phyloP scores from a whole-genome alignment of 176 grass and related monocot genomes.

The Rhynchospora pubera region DNA sequence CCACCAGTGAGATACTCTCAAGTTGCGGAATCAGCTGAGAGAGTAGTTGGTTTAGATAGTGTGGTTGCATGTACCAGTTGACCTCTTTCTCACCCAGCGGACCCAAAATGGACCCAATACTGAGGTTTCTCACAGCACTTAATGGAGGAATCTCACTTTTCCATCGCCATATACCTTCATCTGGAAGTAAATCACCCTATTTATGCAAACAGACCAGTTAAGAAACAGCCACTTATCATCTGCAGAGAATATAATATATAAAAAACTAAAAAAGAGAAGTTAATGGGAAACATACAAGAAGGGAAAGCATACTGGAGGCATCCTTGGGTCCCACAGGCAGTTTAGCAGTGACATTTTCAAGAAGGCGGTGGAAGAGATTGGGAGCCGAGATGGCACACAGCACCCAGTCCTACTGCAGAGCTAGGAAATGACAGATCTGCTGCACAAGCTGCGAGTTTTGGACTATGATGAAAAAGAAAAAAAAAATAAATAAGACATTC shows the following conservation, averaged over 20 bases:
- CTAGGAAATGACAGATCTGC: conserved; percentile 81
- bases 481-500: background rate
- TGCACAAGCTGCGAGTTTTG: conserved; percentile 79
- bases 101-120: conserved; percentile 71
- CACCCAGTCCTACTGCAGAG: conserved; percentile 63
- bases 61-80: conserved; percentile 78
- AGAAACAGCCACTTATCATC: conserved; percentile 15
- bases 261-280: conserved; percentile 27
- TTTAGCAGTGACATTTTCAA: conserved; percentile 71
- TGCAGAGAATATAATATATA: conserved; percentile 3
- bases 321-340: conserved; percentile 83
- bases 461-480: conserved; percentile 39
- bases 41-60: conserved; percentile 57
- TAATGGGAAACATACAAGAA: conserved; percentile 55
- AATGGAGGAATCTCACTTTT: conserved; percentile 75
- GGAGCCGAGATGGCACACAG: conserved; percentile 90
- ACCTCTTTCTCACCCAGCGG: conserved; percentile 65
- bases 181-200: conserved; percentile 90
- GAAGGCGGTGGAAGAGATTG: conserved; percentile 80
- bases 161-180: conserved; percentile 93
- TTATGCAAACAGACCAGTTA: conserved; percentile 30
- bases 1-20: conserved; percentile 62
- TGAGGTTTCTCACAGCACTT: conserved; percentile 76
- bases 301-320: conserved; percentile 82
- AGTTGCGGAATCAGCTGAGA: conserved; percentile 81